Percentiles rank a stretch among this genome's conserved stretches.
Conservation (phyloP, 257 asterid species). For the Solanum chiquidenum region DNA sequence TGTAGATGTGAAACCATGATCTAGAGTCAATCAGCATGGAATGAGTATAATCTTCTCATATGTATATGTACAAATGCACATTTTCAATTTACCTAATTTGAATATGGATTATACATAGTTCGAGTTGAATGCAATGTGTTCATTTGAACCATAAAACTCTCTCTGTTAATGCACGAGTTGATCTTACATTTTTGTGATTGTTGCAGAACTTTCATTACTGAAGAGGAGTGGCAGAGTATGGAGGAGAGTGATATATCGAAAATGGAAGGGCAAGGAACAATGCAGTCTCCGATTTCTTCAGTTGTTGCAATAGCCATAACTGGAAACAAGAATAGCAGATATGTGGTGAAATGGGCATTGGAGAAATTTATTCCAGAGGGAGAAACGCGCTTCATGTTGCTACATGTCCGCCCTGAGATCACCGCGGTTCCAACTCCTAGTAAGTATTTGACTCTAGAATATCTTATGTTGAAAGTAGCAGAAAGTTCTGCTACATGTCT, state of each 20-base stretch:
- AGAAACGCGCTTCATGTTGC: slow-evolving; percentile 37
- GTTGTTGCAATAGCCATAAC: slow-evolving; percentile 51
- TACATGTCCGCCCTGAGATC: slow-evolving; percentile 55
- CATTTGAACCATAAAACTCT: background rate
- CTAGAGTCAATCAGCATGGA: background rate
- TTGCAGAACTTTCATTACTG: background rate
- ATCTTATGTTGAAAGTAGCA: background rate
- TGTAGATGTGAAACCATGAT: background rate
- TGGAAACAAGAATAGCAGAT: slow-evolving; percentile 48
- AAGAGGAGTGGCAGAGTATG: background rate
- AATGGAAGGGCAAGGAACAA: slow-evolving; percentile 18
- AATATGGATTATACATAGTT: background rate
- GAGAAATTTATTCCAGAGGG: slow-evolving; percentile 78
- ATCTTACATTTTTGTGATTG: background rate
- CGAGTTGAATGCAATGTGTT: background rate
- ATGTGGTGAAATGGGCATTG: slow-evolving; percentile 68
- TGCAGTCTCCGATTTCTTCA: slow-evolving; percentile 20
- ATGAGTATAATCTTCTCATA: background rate
- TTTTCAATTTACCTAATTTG: background rate
- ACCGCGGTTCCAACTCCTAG: slow-evolving; percentile 72
- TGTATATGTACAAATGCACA: background rate
- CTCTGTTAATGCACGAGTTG: background rate
- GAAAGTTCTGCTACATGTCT: background rate
- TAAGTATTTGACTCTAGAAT: slow-evolving; percentile 19
- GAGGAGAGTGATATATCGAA: background rate